Evolutionary conservation across 2,329 filamentous ascomycete species (phyloP), one percentile per base, ranked within the genome.

Genomic region (Aspergillus ibericus): DNA sequence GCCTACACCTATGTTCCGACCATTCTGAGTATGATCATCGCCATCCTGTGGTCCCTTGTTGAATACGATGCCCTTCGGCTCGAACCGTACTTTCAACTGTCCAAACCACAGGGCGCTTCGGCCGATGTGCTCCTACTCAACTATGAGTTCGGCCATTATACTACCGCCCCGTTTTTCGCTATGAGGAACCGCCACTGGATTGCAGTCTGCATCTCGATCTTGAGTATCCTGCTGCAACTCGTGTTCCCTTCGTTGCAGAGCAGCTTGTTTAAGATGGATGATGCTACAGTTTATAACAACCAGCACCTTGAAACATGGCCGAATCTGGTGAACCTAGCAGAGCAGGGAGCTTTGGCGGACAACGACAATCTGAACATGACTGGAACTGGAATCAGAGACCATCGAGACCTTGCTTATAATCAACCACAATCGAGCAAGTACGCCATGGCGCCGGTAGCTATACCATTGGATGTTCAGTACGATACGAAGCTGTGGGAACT

Each of bases 1-100:
- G 48, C 44, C 13, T 58, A 53, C 42, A 58, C 50, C 42, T 58
- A 40, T 25, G 55, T 54, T 9, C 55, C 55, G 9, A 53, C 32
- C 22, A 47, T 54, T 7, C 22, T 58, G 50, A 44, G 55, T 13
- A 53, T 58, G 20, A 16, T 58, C 13, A 36, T 58, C 8, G 55
- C 49, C 18, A 29, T 54, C 9, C 42, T 58, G 27, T 58, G 55
- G 55, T 58, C 55, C 27, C 35, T 58, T 32, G 52, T 46, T 7
- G 55, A 58, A 35, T 58, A 53, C 12, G 55, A 58, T 18, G 55
- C 55, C 16, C 50, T 58, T n/a, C 49, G 55, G 22, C 50, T 58
- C 13, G 55, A 58, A 42, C 55, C 55, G 10, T 58, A 58, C 34
- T 58, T 58, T 25, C 40, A 53, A 32, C 27, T 58, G 13, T 58